Base-by-base conservation (phyloP, 1,139 yeast genomes). In the Zygoascus hellenicus region DNA sequence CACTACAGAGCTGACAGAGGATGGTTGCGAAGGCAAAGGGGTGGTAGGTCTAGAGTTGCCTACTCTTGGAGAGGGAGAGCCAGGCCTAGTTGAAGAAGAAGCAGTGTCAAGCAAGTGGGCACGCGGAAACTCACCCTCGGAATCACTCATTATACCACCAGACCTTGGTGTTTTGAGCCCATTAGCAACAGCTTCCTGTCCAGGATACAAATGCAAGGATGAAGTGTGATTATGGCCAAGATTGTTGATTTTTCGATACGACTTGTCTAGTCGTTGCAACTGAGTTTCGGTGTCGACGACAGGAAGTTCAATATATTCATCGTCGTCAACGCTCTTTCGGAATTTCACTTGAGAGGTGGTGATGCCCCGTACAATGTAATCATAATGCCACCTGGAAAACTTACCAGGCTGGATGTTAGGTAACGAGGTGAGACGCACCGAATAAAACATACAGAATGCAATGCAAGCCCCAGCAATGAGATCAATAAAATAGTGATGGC, bases 401-500 rank as follows among this genome's bases (percentile, higher is more conserved):
- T 80, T 77, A 50, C 68, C 76, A 16, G 68, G 68, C 54, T 80
- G 85, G 38, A 73, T 70, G 32, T 79, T 70, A n/a, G 97, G 97
- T 60, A 90, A 70, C 60, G 78, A 83, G 15, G 74, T 78, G 62
- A 83, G 80, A 63, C 82, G 83, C 46, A 90, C 84, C 61, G 81
- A 77, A 56, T 78, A 76, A 67, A 86, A 90, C 39, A 86, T 83
- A 11, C 77, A 65, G 54, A 81, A 76, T 0, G 95, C 80, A 55
- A 90, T 70, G 31, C 80, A 76, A 1, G 96, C 92, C 31, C 97
- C 97, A 14, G 92, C 95, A 64, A 86, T 86, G 51, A 90, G 77
- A 64, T 90, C 97, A 54, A 89, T 81, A 63, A 90, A 90, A 67
- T 90, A 90, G 67, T 90, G 97, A 66, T 90, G 97, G 0, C 97